Conservation (phyloP, 257 asterid genomes). For the Solanum sejunctum region DNA sequence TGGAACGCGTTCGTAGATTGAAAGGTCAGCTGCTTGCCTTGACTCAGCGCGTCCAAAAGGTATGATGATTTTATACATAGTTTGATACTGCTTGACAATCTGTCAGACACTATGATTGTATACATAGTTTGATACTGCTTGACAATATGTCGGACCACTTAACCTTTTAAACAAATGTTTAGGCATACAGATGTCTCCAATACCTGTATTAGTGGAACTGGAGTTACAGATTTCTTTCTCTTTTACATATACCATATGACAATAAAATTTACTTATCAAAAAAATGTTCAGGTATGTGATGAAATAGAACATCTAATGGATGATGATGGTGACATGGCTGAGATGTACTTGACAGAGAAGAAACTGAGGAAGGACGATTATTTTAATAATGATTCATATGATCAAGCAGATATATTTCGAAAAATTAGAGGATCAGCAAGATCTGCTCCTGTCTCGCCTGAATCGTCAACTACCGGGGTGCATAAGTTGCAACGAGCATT, state of each 20-base stretch:
- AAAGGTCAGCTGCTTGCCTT: slow-evolving; percentile 91
- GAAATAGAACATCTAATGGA: slow-evolving; percentile 97
- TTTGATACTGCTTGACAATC: neutral
- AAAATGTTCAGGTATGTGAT: slow-evolving; percentile 61
- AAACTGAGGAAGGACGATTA: slow-evolving; percentile 62
- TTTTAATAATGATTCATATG: slow-evolving; percentile 28
- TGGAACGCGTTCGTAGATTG: slow-evolving; percentile 94
- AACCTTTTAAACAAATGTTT: neutral
- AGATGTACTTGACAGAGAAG: slow-evolving; percentile 96
- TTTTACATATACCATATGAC: neutral
- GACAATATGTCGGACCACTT: neutral
- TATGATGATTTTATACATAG: neutral
- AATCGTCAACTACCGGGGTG: slow-evolving; percentile 42
- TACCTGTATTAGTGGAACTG: neutral
- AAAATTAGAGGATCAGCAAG: slow-evolving; percentile 26
- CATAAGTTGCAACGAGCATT: slow-evolving; percentile 69
- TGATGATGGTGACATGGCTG: slow-evolving; percentile 99
- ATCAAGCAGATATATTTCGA: slow-evolving; percentile 24
- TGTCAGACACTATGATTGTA: slow-evolving; percentile 1
- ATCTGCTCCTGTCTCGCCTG: slow-evolving; percentile 87
- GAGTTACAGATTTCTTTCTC: neutral
- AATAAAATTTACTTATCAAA: neutral
- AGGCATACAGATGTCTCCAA: slow-evolving; percentile 32
- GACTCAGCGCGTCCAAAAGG: slow-evolving; percentile 97
- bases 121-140: neutral